Conservation (phyloP, 768 basidiomycete genomes). For the Macrocybe gigantea region DNA sequence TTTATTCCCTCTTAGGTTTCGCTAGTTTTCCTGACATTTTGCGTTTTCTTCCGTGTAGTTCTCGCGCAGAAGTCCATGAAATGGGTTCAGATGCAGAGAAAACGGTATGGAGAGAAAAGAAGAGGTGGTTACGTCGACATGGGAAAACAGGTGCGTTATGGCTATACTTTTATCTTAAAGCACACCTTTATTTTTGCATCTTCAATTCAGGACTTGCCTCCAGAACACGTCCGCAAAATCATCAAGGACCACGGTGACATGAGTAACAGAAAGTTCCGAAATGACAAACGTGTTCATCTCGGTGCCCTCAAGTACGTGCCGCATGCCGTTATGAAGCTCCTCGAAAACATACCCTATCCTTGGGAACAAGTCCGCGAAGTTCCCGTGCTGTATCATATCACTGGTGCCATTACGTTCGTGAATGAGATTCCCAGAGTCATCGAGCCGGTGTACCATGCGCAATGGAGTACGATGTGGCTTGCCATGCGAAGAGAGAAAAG, state of each 20-base stretch:
- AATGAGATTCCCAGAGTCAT: slow-evolving; percentile 97
- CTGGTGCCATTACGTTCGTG: slow-evolving; percentile 98
- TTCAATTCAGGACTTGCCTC: slow-evolving; percentile 72
- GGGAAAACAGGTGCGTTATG: slow-evolving; percentile 72
- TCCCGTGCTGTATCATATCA: slow-evolving; percentile 97
- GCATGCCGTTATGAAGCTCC: slow-evolving; percentile 97
- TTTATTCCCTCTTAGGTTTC: slow-evolving; percentile 2
- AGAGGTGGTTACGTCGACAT: slow-evolving; percentile 87
- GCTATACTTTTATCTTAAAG: slow-evolving; percentile 10
- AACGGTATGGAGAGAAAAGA: slow-evolving; percentile 87
- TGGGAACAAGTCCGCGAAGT: slow-evolving; percentile 99
- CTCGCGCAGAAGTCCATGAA: slow-evolving; percentile 92
- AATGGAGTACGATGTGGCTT: slow-evolving; percentile 99
- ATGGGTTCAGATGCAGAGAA: slow-evolving; percentile 92
- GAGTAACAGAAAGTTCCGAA: slow-evolving; percentile 98
- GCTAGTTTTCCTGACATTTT: slow-evolving; percentile 10
- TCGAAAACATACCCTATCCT: slow-evolving; percentile 96
- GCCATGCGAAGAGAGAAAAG: slow-evolving; percentile 99
- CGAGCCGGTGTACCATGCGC: slow-evolving; percentile 97
- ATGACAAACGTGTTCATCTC: slow-evolving; percentile 98
- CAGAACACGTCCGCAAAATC: slow-evolving; percentile 98
- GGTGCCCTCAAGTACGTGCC: slow-evolving; percentile 98
- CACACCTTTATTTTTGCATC: slow-evolving; percentile 13
- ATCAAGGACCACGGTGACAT: slow-evolving; percentile 99
- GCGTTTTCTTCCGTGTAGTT: slow-evolving; percentile 27